Percentiles rank a stretch among this genome's conserved stretches.
Conservation (phyloP, 331 rosid species). For the Phaseolus coccineus region DNA sequence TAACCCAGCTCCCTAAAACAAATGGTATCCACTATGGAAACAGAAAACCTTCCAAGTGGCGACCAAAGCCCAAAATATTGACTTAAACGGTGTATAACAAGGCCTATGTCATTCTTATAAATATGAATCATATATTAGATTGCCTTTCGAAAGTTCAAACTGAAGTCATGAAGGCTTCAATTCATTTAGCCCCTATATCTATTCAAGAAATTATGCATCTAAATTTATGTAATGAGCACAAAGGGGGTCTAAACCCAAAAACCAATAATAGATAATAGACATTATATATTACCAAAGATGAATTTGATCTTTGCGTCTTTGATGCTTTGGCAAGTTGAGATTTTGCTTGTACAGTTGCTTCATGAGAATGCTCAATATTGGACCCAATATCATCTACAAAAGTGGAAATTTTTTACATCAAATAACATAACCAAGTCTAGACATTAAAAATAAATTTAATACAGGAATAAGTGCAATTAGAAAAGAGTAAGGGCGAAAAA, state of each 20-base stretch:
- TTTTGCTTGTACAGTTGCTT: slow-evolving; percentile 1
- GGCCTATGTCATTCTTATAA: neutral
- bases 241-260: neutral
- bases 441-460: neutral
- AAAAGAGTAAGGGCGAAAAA: neutral
- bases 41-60: neutral
- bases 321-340: slow-evolving; percentile 23
- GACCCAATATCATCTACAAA: slow-evolving; percentile 7
- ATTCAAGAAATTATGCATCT: neutral
- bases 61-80: neutral
- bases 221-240: neutral
- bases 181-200: slow-evolving; percentile 4
- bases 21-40: neutral
- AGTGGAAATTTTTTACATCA: neutral
- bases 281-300: slow-evolving; percentile 6
- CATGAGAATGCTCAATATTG: slow-evolving; percentile 17
- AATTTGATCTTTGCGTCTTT: slow-evolving; percentile 19
- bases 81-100: neutral
- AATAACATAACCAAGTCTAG: neutral
- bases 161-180: neutral
- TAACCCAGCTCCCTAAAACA: neutral
- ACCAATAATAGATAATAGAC: neutral
- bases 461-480: neutral
- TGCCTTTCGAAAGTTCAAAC: neutral
- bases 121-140: neutral